Conservation (phyloP, 2,329 filamentous ascomycete genomes). For the Trichothecium sympodiale region DNA sequence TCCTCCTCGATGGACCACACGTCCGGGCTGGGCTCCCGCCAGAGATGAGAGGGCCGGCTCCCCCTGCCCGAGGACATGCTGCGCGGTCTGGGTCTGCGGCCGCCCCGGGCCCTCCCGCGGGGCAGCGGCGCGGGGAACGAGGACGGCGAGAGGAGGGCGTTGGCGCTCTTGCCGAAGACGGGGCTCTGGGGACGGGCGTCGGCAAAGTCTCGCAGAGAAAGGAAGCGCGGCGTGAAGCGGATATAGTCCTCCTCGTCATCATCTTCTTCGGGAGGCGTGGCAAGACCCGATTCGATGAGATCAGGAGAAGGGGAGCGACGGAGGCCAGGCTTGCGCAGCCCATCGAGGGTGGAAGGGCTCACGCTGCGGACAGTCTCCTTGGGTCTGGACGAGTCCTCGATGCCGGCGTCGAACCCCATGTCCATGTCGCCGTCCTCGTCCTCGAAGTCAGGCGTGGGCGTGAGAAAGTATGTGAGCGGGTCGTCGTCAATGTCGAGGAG, state of each 20-base stretch:
- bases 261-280: constrained; percentile 22
- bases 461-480: constrained; percentile 45
- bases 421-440: constrained; percentile 28
- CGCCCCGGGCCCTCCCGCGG: constrained; percentile 19
- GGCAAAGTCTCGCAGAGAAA: constrained; percentile 30
- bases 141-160: constrained; percentile 19
- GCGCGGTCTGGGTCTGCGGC: constrained; percentile 15
- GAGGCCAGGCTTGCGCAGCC: constrained; percentile 31
- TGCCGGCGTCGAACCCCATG: constrained; percentile 46
- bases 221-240: constrained; percentile 30
- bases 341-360: constrained; percentile 44
- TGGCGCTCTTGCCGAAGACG: constrained; percentile 17
- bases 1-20: constrained; percentile 52
- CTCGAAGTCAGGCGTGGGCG: constrained; percentile 31
- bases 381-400: constrained; percentile 37
- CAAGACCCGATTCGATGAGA: not conserved
- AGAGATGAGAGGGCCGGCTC: constrained; percentile 30
- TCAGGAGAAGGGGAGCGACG: constrained; percentile 31
- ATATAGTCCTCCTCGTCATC: constrained; percentile 40
- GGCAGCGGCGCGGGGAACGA: constrained; percentile 13
- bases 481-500: constrained; percentile 39
- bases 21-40: constrained; percentile 47
- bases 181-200: constrained; percentile 22
- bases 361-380: constrained; percentile 39
- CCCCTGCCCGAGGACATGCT: constrained; percentile 14